Conservation (phyloP, 2,329 filamentous ascomycete genomes). For the Ilyonectria sp. region DNA sequence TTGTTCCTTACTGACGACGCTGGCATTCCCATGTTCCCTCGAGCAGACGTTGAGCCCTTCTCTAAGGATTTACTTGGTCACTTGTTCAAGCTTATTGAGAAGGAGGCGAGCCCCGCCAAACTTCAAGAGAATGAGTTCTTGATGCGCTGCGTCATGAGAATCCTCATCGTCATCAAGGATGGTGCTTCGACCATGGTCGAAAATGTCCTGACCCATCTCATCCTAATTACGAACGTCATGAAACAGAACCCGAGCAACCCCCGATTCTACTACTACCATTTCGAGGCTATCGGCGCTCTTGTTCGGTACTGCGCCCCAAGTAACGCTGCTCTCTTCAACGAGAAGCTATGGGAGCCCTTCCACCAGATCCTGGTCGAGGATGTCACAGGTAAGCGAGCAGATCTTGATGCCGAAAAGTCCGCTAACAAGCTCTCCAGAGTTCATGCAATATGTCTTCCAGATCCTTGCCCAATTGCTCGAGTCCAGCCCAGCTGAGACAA, state of each 20-base stretch:
- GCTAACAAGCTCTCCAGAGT: slow-evolving; percentile 73
- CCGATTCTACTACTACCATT: slow-evolving; percentile 98
- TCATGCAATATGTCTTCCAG: slow-evolving; percentile 97
- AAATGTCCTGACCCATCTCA: slow-evolving; percentile 84
- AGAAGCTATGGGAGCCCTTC: slow-evolving; percentile 87
- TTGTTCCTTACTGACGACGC: slow-evolving; percentile 85
- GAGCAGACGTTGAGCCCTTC: slow-evolving; percentile 83
- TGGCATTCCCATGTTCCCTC: slow-evolving; percentile 84
- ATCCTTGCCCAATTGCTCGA: slow-evolving; percentile 93
- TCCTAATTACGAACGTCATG: slow-evolving; percentile 92
- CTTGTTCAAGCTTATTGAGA: slow-evolving; percentile 91
- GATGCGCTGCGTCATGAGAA: slow-evolving; percentile 98
- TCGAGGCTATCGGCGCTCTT: slow-evolving; percentile 92
- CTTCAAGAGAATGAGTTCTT: slow-evolving; percentile 99
- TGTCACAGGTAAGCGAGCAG: slow-evolving; percentile 75
- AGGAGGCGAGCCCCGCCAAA: slow-evolving; percentile 87
- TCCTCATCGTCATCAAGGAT: slow-evolving; percentile 93
- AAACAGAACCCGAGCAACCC: slow-evolving; percentile 97
- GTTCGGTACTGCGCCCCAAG: slow-evolving; percentile 77
- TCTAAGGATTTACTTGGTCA: slow-evolving; percentile 91
- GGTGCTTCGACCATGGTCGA: slow-evolving; percentile 82
- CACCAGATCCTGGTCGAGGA: slow-evolving; percentile 84
- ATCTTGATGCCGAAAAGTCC: neutral
- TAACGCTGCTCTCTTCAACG: slow-evolving; percentile 82
- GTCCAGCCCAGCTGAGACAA: slow-evolving; percentile 82